Conservation (phyloP, 2,329 filamentous ascomycete genomes). For the Thermoascus crustaceus region DNA sequence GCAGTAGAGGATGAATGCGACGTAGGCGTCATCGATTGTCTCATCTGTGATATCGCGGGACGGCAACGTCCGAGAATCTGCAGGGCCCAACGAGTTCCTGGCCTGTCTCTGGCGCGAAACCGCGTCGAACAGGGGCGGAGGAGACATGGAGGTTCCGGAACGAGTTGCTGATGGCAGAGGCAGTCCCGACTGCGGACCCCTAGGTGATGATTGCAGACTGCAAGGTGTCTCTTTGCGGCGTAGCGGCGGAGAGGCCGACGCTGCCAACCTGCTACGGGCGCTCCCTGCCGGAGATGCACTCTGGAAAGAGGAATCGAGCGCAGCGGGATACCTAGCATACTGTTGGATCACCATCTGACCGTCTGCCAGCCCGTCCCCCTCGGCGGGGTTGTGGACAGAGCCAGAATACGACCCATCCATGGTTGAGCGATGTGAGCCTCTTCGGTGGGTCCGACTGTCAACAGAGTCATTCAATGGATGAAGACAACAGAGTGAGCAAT, state of each 20-base stretch:
- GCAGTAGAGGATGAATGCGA: slow-evolving; percentile 79
- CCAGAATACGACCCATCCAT: slow-evolving; percentile 28
- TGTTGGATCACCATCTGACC: slow-evolving; percentile 29
- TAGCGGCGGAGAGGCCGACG: slow-evolving; percentile 28
- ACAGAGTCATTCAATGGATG: no score
- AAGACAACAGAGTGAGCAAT: not conserved
- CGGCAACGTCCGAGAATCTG: slow-evolving; percentile 51
- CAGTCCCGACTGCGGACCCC: slow-evolving; percentile 20
- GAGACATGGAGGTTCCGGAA: slow-evolving; percentile 34
- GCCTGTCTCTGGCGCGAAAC: slow-evolving; percentile 18
- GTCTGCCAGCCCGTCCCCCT: slow-evolving; percentile 17
- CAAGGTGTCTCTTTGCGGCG: slow-evolving; percentile 31
- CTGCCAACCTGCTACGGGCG: slow-evolving; percentile 23
- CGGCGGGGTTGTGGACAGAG: slow-evolving; percentile 19
- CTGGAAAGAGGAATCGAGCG: slow-evolving; percentile 26
- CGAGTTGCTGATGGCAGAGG: slow-evolving; percentile 20
- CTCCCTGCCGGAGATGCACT: slow-evolving; percentile 31
- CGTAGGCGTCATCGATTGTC: slow-evolving; percentile 73
- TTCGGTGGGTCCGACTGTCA: no score
- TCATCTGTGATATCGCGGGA: slow-evolving; percentile 58
- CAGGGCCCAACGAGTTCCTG: slow-evolving; percentile 29
- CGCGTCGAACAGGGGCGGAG: slow-evolving; percentile 29
- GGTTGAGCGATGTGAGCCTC: not conserved
- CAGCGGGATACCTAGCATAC: slow-evolving; percentile 30
- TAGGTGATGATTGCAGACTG: slow-evolving; percentile 32